Conservation (phyloP, 176 grass and related monocot species). For the Bromus sterilis region DNA sequence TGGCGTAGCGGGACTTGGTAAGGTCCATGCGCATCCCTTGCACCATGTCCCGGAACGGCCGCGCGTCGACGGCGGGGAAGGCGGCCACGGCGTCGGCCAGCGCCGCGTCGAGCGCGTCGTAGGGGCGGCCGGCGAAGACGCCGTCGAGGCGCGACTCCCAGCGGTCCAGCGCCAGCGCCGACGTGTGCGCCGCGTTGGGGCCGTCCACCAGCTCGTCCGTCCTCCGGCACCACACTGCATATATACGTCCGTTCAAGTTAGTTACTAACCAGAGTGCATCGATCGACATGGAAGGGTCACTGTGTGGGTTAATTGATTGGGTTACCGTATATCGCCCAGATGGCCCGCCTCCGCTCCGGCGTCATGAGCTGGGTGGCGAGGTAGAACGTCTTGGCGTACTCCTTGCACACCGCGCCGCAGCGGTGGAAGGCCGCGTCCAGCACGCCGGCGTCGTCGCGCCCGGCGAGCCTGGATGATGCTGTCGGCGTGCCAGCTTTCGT, state of each 20-base stretch:
- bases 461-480: too few species aligned
- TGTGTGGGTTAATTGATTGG: too few species aligned
- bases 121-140: slow-evolving; percentile 62
- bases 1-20: slow-evolving; percentile 56
- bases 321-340: slow-evolving; percentile 96
- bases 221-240: slow-evolving; percentile 98
- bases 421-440: slow-evolving; percentile 59
- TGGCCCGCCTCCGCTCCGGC: slow-evolving; percentile 70
- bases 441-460: slow-evolving; percentile 18
- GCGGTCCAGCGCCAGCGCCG: slow-evolving; percentile 68
- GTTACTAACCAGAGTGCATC: too few species aligned
- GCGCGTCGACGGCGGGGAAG: slow-evolving; percentile 70
- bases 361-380: slow-evolving; percentile 92
- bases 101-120: slow-evolving; percentile 95
- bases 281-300: background rate
- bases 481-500: too few species aligned
- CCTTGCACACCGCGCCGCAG: slow-evolving; percentile 76
- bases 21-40: slow-evolving; percentile 93
- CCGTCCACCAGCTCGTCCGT: slow-evolving; percentile 95
- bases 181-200: slow-evolving; percentile 78
- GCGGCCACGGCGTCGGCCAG: slow-evolving; percentile 57
- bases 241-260: too few species aligned
- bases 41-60: slow-evolving; percentile 96
- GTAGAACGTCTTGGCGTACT: slow-evolving; percentile 99
- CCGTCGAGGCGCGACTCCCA: slow-evolving; percentile 88